phyloP scores from a whole-genome alignment of 2,329 filamentous ascomycete species.

The Lasiodiplodia sp. region DNA sequence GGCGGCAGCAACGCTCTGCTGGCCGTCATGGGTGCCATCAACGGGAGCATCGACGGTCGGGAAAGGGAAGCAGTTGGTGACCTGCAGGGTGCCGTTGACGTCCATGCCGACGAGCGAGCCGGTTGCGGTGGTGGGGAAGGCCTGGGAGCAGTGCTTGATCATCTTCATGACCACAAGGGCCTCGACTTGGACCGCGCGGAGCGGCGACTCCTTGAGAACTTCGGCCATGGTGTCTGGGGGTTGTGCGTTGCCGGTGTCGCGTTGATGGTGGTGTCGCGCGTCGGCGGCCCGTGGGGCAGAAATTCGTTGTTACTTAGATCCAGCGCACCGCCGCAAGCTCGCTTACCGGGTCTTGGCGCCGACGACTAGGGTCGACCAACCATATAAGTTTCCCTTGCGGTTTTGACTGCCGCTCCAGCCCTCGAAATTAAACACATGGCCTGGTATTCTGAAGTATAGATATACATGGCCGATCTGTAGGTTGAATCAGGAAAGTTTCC shows the following conservation, averaged over 20 bases:
- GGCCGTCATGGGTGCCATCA: slow-evolving; percentile 49
- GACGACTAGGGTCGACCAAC: neutral
- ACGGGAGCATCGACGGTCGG: slow-evolving; percentile 77
- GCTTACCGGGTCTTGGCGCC: slow-evolving; percentile 25
- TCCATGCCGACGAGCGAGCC: slow-evolving; percentile 96
- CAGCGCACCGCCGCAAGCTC: slow-evolving; percentile 17
- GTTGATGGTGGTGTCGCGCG: slow-evolving; percentile 29
- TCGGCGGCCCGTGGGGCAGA: slow-evolving; percentile 30
- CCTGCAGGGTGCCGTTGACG: slow-evolving; percentile 77
- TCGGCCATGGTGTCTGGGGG: slow-evolving; percentile 43
- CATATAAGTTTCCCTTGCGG: neutral
- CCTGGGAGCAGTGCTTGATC: slow-evolving; percentile 89
- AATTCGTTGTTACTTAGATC: slow-evolving; percentile 27
- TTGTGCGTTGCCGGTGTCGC: slow-evolving; percentile 27
- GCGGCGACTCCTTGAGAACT: slow-evolving; percentile 56
- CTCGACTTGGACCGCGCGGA: slow-evolving; percentile 92
- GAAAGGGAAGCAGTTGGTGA: slow-evolving; percentile 96
- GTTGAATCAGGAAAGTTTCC: neutral
- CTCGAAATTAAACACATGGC: neutral
- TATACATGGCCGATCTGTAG: neutral
- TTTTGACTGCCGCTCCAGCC: neutral
- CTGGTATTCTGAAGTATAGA: neutral
- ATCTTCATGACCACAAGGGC: slow-evolving; percentile 98
- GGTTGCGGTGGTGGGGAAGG: slow-evolving; percentile 87
- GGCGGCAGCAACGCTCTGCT: slow-evolving; percentile 69